Percentiles rank a stretch among this genome's conserved stretches.
phyloP scores from a whole-genome alignment of 331 rosid species.

The Stylosanthes scabra region DNA sequence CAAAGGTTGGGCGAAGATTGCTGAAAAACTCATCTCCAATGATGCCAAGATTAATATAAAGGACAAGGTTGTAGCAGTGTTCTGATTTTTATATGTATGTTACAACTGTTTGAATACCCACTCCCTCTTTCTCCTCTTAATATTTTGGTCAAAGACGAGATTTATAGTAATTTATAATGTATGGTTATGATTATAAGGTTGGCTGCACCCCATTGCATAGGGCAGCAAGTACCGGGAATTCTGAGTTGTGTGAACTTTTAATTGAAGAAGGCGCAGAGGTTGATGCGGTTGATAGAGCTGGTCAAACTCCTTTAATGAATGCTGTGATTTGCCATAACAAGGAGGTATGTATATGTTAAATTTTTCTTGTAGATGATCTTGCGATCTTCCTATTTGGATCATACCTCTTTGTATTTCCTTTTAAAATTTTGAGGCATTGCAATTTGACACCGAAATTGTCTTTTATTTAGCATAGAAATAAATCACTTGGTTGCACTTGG shows the following conservation, averaged over 20 bases:
- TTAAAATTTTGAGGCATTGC: not conserved
- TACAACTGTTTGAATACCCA: conserved; percentile 15
- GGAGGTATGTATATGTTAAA: conserved; percentile 56
- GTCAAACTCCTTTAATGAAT: conserved; percentile 90
- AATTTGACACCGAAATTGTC: too few species aligned
- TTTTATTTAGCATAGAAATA: too few species aligned
- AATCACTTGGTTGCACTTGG: too few species aligned
- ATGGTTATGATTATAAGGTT: conserved; percentile 55
- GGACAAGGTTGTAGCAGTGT: conserved; percentile 72
- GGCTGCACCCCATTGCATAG: conserved; percentile 97
- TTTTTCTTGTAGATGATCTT: not conserved
- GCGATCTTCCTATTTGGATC: not conserved
- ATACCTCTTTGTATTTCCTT: not conserved
- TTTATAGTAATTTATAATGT: conserved; percentile 1
- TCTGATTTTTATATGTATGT: conserved; percentile 18
- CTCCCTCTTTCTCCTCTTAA: not conserved
- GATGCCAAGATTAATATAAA: conserved; percentile 76
- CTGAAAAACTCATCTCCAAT: conserved; percentile 71
- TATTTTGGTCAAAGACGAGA: conserved; percentile 27
- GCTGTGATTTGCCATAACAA: conserved; percentile 81
- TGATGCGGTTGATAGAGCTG: conserved; percentile 76
- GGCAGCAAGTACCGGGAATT: conserved; percentile 91
- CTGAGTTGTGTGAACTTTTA: conserved; percentile 80
- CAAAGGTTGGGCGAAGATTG: conserved; percentile 85
- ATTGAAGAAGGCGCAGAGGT: conserved; percentile 98